Base-by-base conservation (phyloP, 768 basidiomycete species). In the Mycena maculata region DNA sequence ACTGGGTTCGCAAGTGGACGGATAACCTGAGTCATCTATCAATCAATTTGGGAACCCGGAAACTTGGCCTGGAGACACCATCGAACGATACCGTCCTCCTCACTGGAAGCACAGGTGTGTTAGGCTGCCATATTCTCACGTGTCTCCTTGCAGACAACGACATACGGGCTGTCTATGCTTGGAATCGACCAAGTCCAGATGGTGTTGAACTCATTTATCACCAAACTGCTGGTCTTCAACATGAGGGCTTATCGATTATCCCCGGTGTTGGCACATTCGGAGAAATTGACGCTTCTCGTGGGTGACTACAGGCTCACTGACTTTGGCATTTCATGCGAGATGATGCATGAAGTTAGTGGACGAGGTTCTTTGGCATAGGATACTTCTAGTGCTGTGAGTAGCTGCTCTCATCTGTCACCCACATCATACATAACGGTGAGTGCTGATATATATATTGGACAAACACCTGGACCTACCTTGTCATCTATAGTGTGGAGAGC, bases 341-440 rank as follows among this genome's bases (percentile, higher is more conserved):
- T 28, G 0, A 47, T 55, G 31, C 27, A 47, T 12, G 52, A 54
- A 44, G 57, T 65, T 45, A 4, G 50, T 23, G 9, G 13, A 16
- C 28, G 20, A 22, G 22, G 6, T 6, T 28, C 18, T 18, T 52
- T 20, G 31, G 23, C n/a, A 12, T 42, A 22, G 36, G 23, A 5
- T 9, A 9, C 2, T 53, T 27, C 59, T 45, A 8, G 36, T 28
- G 42, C 28, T 27, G 3, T 36, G 33, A 36, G 39, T 33, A 78
- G 72, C 67, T 79, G 38, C 68, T 65, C 5, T 47, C 59, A 11
- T 77, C 77, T 15, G 71, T 77, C 4, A 81, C 80, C 16, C 78
- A 76, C 36, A 74, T 83, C 62, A 77, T 81, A 18, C 79, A 81
- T 65, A 79, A 81, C 25, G 77, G 78, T 80, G 38, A 25, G 67